Conservation (phyloP, 164 flowering plant genomes). For the Aristolochia californica region DNA sequence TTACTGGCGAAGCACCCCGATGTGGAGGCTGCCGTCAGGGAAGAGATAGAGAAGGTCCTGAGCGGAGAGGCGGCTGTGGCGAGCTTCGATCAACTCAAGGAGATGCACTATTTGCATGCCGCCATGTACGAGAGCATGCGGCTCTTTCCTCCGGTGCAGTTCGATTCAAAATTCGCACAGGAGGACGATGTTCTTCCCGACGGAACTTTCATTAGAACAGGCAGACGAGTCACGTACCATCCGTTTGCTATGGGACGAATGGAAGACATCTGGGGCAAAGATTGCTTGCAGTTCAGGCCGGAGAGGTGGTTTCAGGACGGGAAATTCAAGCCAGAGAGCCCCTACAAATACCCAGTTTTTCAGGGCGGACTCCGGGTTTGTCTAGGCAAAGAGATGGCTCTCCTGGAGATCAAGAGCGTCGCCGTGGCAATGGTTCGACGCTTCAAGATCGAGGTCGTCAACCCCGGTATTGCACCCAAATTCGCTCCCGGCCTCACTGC, state of each 20-base stretch:
- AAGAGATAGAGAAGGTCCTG: constrained; percentile 12
- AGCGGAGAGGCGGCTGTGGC: constrained; percentile 10
- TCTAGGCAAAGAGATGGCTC: constrained; percentile 58
- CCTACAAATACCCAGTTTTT: constrained; percentile 59
- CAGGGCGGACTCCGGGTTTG: constrained; percentile 63
- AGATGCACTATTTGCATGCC: constrained; percentile 57
- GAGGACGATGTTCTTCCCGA: constrained; percentile 61
- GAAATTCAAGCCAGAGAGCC: constrained; percentile 23
- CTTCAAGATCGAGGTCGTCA: constrained; percentile 29
- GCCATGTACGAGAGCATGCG: constrained; percentile 53
- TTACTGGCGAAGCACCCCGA: constrained; percentile 32
- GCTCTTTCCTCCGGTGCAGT: constrained; percentile 56
- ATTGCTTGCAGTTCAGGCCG: constrained; percentile 56
- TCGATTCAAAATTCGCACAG: constrained; percentile 46
- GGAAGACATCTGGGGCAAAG: constrained; percentile 60
- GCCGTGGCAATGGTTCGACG: constrained; percentile 29
- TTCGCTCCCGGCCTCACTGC: constrained; percentile 71
- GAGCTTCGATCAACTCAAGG: constrained; percentile 26
- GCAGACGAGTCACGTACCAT: constrained; percentile 64
- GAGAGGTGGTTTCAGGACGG: constrained; percentile 52
- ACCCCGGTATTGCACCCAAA: constrained; percentile 9
- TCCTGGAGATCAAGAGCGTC: constrained; percentile 45
- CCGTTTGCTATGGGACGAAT: constrained; percentile 79
- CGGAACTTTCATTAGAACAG: constrained; percentile 38
- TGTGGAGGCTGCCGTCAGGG: constrained; percentile 12